Evolutionary conservation across 2,329 filamentous ascomycete genomes (phyloP).

Genomic region (Coleophoma crateriformis): DNA sequence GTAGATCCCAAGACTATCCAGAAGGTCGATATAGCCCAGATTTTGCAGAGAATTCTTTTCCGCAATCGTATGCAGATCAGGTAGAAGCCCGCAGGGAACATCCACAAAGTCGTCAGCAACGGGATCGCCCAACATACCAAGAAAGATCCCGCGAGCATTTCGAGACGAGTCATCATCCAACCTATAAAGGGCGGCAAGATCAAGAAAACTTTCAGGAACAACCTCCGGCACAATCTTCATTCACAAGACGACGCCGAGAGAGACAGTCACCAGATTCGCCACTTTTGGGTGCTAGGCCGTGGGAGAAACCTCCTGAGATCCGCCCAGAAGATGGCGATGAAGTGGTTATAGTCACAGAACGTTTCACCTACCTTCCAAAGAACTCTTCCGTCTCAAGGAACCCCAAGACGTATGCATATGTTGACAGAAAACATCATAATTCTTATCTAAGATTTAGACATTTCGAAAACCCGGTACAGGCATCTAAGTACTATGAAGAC

Average conservation of each 20-base stretch:
- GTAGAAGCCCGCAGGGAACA: no score
- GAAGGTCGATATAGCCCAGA: no score
- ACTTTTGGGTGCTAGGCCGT: neutral
- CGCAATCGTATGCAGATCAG: no score
- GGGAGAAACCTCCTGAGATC: slow-evolving; percentile 4
- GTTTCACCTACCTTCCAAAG: neutral
- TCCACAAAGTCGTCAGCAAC: no score
- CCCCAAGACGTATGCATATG: neutral
- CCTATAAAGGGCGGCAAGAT: neutral
- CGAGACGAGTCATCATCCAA: no score
- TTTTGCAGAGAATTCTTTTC: no score
- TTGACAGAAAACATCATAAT: neutral
- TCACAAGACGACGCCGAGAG: slow-evolving; percentile 9
- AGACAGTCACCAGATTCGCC: neutral
- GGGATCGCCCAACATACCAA: no score
- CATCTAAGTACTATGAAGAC: slow-evolving; percentile 12
- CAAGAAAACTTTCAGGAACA: slow-evolving; percentile 2
- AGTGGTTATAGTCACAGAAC: slow-evolving; percentile 5
- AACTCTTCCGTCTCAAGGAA: neutral
- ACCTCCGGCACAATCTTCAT: slow-evolving; percentile 4
- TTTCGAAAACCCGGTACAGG: slow-evolving; percentile 6
- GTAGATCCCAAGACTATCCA: no score
- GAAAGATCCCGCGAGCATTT: no score
- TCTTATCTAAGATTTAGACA: neutral
- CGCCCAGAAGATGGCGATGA: slow-evolving; percentile 5